These are phyloP conservation scores for Ashbya aceris DNA, from an alignment of 1,139 yeast genomes.

Conservation along the genomic window DNA sequence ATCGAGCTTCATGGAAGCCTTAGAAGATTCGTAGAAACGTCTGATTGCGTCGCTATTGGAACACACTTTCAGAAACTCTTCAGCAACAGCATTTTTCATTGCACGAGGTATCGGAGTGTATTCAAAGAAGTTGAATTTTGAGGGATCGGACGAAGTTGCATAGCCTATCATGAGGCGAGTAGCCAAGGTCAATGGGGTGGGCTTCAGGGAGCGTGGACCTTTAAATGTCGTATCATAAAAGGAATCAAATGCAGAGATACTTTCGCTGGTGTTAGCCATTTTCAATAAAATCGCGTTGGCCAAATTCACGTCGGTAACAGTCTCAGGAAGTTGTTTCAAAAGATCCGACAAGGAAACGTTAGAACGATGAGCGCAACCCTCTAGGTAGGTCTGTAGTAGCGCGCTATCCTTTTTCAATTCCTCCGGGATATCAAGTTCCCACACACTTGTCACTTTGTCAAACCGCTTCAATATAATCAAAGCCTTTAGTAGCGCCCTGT, in stretches of 20 bases:
- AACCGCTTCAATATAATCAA: constrained; percentile 15
- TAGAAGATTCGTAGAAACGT: constrained; percentile 15
- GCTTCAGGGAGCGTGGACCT: constrained; percentile 10
- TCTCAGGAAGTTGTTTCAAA: constrained; percentile 11
- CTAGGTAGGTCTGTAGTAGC: constrained; percentile 18
- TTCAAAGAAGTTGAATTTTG: constrained; percentile 15
- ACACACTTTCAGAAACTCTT: constrained; percentile 16
- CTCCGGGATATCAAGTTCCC: constrained; percentile 21
- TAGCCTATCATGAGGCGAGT: constrained; percentile 20
- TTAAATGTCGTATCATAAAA: constrained; percentile 12
- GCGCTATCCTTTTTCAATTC: constrained; percentile 13
- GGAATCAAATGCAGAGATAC: constrained; percentile 10
- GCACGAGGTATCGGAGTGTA: constrained; percentile 14
- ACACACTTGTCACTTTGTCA: constrained; percentile 15
- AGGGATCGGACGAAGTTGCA: constrained; percentile 10
- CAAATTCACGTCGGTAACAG: constrained; percentile 14
- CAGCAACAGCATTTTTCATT: constrained; percentile 11
- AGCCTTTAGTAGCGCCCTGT: constrained; percentile 17
- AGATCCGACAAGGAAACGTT: constrained; percentile 10
- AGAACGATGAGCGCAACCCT: constrained; percentile 9
- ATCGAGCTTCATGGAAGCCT: not conserved
- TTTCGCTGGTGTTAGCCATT: constrained; percentile 10
- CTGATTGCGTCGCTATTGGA: constrained; percentile 18
- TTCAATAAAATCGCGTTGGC: constrained; percentile 17
- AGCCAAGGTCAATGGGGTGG: constrained; percentile 17